phyloP scores from a whole-genome alignment of 192 early-diverging fungal species.

The Chytriomyces hyalinus region DNA sequence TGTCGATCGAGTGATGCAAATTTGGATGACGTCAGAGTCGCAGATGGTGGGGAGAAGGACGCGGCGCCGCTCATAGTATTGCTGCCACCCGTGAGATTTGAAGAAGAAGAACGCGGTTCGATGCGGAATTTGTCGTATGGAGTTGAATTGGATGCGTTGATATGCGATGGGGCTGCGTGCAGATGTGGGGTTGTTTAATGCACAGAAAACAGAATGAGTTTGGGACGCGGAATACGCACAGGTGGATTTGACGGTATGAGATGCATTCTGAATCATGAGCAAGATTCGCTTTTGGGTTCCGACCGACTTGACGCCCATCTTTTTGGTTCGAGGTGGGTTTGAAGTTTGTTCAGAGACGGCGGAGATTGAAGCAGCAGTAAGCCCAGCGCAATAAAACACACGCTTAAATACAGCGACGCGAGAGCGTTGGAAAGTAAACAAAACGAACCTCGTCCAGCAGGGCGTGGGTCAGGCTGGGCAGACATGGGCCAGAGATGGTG shows the following conservation, averaged over 20 bases:
- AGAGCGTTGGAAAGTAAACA: neutral
- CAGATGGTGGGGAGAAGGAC: neutral
- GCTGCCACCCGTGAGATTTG: neutral
- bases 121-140: neutral
- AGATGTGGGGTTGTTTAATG: neutral
- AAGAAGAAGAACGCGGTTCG: neutral
- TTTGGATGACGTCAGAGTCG: neutral
- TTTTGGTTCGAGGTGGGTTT: neutral
- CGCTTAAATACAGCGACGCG: too few relatives aligned
- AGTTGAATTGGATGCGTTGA: neutral
- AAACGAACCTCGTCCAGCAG: constrained; percentile 14
- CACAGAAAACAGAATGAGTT: neutral
- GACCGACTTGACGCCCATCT: neutral
- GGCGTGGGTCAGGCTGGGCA: neutral
- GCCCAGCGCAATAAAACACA: neutral
- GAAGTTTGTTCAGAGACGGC: neutral
- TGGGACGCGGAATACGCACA: neutral
- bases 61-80: too few relatives aligned
- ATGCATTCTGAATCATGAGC: constrained; percentile 8
- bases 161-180: neutral
- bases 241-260: neutral
- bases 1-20: neutral
- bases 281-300: constrained; percentile 23
- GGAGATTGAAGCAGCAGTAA: neutral
- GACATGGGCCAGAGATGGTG: constrained; percentile 1